These are phyloP conservation scores for Colletotrichum lindemuthianum DNA, from an alignment of 2,329 filamentous ascomycete genomes.

Conservation along the genomic window DNA sequence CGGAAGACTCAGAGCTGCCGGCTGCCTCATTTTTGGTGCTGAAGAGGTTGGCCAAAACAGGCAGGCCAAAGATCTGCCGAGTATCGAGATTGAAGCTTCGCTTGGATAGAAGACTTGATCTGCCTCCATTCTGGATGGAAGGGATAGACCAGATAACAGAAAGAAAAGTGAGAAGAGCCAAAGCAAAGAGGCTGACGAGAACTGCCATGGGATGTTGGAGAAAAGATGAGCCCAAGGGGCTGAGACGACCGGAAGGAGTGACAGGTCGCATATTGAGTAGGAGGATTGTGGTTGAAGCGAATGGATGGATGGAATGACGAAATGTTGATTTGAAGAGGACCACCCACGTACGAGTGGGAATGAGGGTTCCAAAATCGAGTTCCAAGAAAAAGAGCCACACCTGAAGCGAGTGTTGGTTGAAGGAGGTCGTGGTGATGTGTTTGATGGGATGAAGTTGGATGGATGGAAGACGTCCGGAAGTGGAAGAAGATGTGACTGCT, in stretches of 20 bases:
- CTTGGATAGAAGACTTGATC: not conserved
- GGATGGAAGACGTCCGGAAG: not conserved
- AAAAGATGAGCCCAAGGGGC: not conserved
- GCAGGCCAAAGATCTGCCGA: constrained; percentile 27
- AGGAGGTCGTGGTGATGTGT: constrained; percentile 16
- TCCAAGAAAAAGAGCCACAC: constrained; percentile 36
- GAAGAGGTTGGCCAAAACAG: not conserved
- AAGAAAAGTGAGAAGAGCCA: constrained; percentile 14
- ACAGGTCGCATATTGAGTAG: constrained; percentile 14
- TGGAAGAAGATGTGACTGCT: not conserved
- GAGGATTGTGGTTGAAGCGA: not conserved
- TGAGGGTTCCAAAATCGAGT: constrained; percentile 32
- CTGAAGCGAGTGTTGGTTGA: constrained; percentile 31
- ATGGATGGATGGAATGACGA: constrained; percentile 22
- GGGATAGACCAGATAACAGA: constrained; percentile 10
- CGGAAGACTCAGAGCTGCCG: not conserved
- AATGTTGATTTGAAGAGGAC: constrained; percentile 16
- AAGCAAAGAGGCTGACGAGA: constrained; percentile 10
- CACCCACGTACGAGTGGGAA: constrained; percentile 9
- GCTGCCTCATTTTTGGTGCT: not conserved
- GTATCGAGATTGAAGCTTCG: not conserved
- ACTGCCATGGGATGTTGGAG: constrained; percentile 4
- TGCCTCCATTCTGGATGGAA: not conserved
- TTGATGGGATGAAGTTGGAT: not conserved
- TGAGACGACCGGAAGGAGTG: not conserved